A percentile compares a stretch with the other conserved stretches of the same genome.
These are phyloP conservation scores for Ustilaginoidea virens DNA, from an alignment of 2,329 filamentous ascomycete genomes.

Conservation along the genomic window DNA sequence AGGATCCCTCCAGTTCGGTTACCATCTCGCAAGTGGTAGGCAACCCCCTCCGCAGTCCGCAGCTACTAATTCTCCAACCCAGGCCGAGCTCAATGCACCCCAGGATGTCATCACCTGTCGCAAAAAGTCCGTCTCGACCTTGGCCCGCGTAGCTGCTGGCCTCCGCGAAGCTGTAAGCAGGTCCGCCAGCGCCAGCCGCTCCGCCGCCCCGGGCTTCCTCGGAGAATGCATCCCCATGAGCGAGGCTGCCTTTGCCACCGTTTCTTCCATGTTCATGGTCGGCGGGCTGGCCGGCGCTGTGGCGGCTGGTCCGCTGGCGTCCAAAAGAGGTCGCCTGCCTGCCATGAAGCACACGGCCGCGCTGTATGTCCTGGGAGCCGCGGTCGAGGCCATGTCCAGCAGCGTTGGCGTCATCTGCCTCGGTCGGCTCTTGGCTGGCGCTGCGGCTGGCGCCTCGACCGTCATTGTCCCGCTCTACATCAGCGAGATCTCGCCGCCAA, in stretches of 20 bases:
- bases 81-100: slow-evolving; percentile 87
- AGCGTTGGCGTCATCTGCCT: slow-evolving; percentile 52
- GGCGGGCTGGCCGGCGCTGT: slow-evolving; percentile 79
- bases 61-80: not conserved
- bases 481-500: slow-evolving; percentile 70
- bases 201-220: slow-evolving; percentile 20
- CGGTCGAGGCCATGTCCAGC: slow-evolving; percentile 56
- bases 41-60: not conserved
- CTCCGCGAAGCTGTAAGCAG: slow-evolving; percentile 11
- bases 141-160: slow-evolving; percentile 13
- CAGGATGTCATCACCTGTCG: slow-evolving; percentile 86
- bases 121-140: slow-evolving; percentile 28
- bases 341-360: slow-evolving; percentile 65
- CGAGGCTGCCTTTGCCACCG: slow-evolving; percentile 63
- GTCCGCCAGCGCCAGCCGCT: slow-evolving; percentile 8
- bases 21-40: slow-evolving; percentile 54
- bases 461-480: slow-evolving; percentile 93
- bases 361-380: slow-evolving; percentile 61
- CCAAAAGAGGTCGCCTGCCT: slow-evolving; percentile 56
- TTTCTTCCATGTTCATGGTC: slow-evolving; percentile 82
- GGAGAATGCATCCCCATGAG: slow-evolving; percentile 82
- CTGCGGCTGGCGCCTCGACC: slow-evolving; percentile 76
- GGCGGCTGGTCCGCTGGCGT: slow-evolving; percentile 63
- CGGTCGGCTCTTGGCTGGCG: slow-evolving; percentile 65
- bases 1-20: slow-evolving; percentile 87